Evolutionary conservation across 1,139 yeast species (phyloP).

Genomic region (Lizanozyma gosingica): DNA sequence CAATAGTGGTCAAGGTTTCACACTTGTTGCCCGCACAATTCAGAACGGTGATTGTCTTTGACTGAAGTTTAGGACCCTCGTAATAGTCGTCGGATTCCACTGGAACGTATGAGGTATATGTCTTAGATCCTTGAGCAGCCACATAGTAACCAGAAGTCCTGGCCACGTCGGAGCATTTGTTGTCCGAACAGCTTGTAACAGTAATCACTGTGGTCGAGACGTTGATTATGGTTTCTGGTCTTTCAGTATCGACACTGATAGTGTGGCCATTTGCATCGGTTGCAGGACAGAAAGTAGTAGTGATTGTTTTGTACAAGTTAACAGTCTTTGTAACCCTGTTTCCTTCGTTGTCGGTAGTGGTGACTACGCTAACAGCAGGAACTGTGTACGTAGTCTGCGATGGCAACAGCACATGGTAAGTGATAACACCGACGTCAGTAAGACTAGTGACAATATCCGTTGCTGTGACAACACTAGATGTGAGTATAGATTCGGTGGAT

Average conservation of each 20-base stretch:
- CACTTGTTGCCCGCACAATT: no score
- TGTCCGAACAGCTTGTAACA: not conserved
- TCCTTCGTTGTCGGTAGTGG: not conserved
- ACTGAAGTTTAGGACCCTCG: not conserved
- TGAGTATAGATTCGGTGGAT: not conserved
- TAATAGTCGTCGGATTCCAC: not conserved
- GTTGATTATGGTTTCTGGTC: not conserved
- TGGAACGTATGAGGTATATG: not conserved
- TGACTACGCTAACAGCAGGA: conserved; percentile 1
- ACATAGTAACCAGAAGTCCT: conserved; percentile 1
- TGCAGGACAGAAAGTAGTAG: conserved; percentile 11
- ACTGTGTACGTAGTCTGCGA: not conserved
- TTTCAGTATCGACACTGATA: not conserved
- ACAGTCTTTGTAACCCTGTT: not conserved
- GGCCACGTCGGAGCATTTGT: not conserved
- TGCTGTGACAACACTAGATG: not conserved
- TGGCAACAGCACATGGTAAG: not conserved
- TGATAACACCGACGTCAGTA: not conserved
- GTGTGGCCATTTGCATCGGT: conserved; percentile 2
- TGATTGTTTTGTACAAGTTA: conserved; percentile 4
- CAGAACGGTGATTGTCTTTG: not conserved
- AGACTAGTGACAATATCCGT: not conserved
- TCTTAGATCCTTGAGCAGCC: not conserved
- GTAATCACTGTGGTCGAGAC: not conserved
- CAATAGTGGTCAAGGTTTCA: not conserved